phyloP scores from a whole-genome alignment of 768 basidiomycete species.

The Boletus eberwhitei region DNA sequence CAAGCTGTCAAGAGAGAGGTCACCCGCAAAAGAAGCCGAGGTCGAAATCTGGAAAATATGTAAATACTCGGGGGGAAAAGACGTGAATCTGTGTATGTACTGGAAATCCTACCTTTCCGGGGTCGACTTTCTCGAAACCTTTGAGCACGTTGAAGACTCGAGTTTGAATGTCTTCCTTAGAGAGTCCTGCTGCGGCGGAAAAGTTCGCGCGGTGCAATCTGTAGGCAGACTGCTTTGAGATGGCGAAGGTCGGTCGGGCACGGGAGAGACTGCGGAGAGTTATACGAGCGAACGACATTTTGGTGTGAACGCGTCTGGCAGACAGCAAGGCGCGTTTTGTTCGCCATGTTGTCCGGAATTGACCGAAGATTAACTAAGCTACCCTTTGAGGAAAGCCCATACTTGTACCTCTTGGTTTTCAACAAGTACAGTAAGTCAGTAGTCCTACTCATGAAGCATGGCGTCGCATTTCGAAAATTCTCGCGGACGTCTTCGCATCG shows the following conservation, averaged over 20 bases:
- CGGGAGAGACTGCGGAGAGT: conserved; percentile 31
- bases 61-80: conserved; percentile 27
- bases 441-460: conserved; percentile 86
- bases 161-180: conserved; percentile 22
- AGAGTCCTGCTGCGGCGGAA: conserved; percentile 25
- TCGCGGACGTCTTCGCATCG: conserved; percentile 90
- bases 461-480: conserved; percentile 87
- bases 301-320: conserved; percentile 22
- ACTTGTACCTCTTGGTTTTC: neutral
- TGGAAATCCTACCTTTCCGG: conserved; percentile 22
- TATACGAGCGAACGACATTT: conserved; percentile 35
- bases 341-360: conserved; percentile 21
- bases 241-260: conserved; percentile 26
- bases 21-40: conserved; percentile 52
- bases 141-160: conserved; percentile 31
- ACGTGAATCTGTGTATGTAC: neutral
- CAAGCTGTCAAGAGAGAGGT: conserved; percentile 77
- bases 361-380: conserved; percentile 15
- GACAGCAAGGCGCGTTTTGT: neutral
- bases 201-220: conserved; percentile 31
- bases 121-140: conserved; percentile 30
- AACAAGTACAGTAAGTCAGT: neutral
- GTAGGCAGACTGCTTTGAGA: conserved; percentile 29
- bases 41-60: conserved; percentile 50
- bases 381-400: neutral